A percentile compares a stretch with the other conserved stretches of the same genome.
These are phyloP conservation scores for Lentinula detonsa DNA, from an alignment of 768 basidiomycete species.

Conservation along the genomic window DNA sequence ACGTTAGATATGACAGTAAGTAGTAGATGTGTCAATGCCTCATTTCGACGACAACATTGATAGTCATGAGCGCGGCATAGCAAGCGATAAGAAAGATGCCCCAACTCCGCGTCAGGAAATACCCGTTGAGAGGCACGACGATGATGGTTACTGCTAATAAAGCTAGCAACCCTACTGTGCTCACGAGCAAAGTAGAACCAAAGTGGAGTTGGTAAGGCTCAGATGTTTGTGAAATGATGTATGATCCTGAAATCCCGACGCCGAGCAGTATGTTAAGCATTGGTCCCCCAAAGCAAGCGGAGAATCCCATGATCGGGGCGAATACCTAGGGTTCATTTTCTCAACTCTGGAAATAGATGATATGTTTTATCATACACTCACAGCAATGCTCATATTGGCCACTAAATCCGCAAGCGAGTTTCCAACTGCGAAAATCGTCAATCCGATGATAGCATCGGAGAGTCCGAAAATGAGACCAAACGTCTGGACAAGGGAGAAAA, in stretches of 20 bases:
- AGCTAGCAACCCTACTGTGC: slow-evolving; percentile 71
- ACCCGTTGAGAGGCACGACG: slow-evolving; percentile 82
- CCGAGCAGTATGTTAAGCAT: slow-evolving; percentile 92
- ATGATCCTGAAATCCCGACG: slow-evolving; percentile 86
- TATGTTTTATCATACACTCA: slow-evolving; percentile 23
- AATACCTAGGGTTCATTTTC: slow-evolving; percentile 45
- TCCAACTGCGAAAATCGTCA: slow-evolving; percentile 95
- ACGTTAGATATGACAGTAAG: not conserved
- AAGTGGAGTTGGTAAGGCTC: slow-evolving; percentile 71
- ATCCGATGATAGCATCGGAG: slow-evolving; percentile 93
- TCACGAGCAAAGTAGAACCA: slow-evolving; percentile 79
- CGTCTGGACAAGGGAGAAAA: slow-evolving; percentile 43
- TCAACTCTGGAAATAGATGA: not conserved
- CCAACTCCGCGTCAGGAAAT: slow-evolving; percentile 75
- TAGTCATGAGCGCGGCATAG: slow-evolving; percentile 71
- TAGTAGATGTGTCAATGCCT: slow-evolving; percentile 14
- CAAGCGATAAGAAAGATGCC: slow-evolving; percentile 70
- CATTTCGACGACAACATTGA: slow-evolving; percentile 78
- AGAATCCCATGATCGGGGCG: slow-evolving; percentile 92
- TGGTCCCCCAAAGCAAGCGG: slow-evolving; percentile 90
- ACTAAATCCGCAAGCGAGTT: slow-evolving; percentile 96
- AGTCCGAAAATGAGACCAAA: slow-evolving; percentile 93
- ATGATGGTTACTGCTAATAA: slow-evolving; percentile 73
- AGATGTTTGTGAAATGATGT: slow-evolving; percentile 62
- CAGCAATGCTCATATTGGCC: slow-evolving; percentile 94